Base-by-base conservation (phyloP, 257 asterid genomes). In the Nicotiana obtusifolia region DNA sequence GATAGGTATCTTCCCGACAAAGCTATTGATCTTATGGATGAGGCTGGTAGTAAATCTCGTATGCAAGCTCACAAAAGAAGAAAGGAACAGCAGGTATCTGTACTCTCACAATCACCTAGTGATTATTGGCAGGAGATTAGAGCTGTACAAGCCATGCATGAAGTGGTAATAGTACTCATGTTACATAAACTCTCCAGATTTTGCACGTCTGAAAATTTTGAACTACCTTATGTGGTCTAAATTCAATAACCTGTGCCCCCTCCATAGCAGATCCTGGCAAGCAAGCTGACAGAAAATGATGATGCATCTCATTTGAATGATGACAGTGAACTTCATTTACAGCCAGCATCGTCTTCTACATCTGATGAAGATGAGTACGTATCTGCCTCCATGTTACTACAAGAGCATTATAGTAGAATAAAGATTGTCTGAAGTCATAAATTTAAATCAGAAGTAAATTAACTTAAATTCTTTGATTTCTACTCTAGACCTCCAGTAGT, bases 31-130 rank as follows among this genome's bases (percentile, higher is more conserved):
- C 97, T 95, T 59, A 90, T 95, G 44, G 99, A 95, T 47, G 99
- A 95, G 89, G 99, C 99, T 79, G 99, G 99, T 86, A 95, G 99
- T 86, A 94, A 91, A 91, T 95, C 99, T 85, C 90, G 94, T 78
- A 91, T 95, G 96, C 97, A 91, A 84, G 89, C 91, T 35, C 91
- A 85, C 81, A 95, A 91, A 86, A 88, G 85, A 87, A 93, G 84
- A 84, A 95, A 88, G 92, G 92, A 89, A 89, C 89, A 87, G 82
- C 97, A 82, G 86, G 88, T 89, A 89, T 88, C 90, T 33, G 78
- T 95, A 78, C 97, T 94, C 41, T 87, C 95, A 5, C 90, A 85
- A 84, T 85, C 90, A 78, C 97, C 99, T 0, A 87, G 87, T 86
- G 97, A 94, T 62, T 94, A 92, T 80, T 95, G 99, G 99, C 90